Conservation (phyloP, 2,329 filamentous ascomycete genomes). For the Grosmannia huntii region DNA sequence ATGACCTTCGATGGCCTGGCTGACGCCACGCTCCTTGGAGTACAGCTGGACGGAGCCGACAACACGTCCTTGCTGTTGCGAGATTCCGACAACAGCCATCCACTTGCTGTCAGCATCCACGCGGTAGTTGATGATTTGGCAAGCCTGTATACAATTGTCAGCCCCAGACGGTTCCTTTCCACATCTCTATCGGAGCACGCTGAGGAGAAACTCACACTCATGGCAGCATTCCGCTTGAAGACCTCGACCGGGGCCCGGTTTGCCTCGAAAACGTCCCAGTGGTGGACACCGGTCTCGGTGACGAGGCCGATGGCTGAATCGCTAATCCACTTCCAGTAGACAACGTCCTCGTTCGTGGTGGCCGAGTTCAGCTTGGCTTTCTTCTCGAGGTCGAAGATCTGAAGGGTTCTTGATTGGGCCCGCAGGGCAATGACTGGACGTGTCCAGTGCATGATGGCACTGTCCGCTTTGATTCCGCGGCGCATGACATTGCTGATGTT, state of each 20-base stretch:
- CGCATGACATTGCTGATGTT: conserved; percentile 92
- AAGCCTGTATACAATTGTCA: conserved; percentile 44
- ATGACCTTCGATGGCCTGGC: conserved; percentile 95
- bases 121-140: conserved; percentile 99
- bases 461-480: conserved; percentile 95
- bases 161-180: background rate
- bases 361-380: conserved; percentile 96
- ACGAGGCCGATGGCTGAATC: conserved; percentile 79
- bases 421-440: conserved; percentile 94
- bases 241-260: conserved; percentile 74
- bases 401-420: conserved; percentile 83
- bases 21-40: conserved; percentile 90
- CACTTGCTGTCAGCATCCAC: conserved; percentile 93
- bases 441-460: conserved; percentile 98
- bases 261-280: conserved; percentile 93
- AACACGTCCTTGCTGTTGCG: conserved; percentile 82
- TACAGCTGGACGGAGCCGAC: conserved; percentile 96
- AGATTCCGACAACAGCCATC: conserved; percentile 96
- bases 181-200: too few relatives aligned
- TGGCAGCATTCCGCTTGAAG: conserved; percentile 87
- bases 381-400: conserved; percentile 89
- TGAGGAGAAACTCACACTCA: conserved; percentile 49
- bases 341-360: conserved; percentile 91
- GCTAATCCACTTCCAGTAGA: conserved; percentile 99
- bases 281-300: conserved; percentile 81